Evolutionary conservation across 2,329 filamentous ascomycete species (phyloP).

Genomic region (Hymenoscyphus repandus): DNA sequence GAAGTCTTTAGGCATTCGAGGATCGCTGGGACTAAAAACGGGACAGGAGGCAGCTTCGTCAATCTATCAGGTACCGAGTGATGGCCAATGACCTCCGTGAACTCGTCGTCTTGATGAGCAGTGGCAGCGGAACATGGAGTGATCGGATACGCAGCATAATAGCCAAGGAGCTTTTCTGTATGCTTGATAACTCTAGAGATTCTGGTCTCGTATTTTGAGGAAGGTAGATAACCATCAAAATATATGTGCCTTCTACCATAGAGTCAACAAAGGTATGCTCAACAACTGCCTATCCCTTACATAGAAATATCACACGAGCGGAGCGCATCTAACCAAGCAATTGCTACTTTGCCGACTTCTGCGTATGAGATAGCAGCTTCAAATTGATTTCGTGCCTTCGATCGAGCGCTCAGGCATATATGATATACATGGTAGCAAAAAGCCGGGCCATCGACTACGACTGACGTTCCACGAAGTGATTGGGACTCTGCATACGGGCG

Average conservation of each 20-base stretch:
- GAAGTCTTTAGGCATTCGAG: conserved; percentile 61
- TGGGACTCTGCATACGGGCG: conserved; percentile 44
- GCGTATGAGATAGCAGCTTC: conserved; percentile 55
- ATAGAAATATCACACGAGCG: conserved; percentile 50
- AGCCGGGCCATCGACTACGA: conserved; percentile 72
- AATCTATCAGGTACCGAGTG: conserved; percentile 13
- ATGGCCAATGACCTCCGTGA: conserved; percentile 20
- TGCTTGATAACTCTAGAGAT: conserved; percentile 20
- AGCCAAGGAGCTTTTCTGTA: conserved; percentile 24
- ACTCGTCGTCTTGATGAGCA: conserved; percentile 5
- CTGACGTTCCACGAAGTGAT: conserved; percentile 36
- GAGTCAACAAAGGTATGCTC: conserved; percentile 15
- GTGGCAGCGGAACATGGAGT: conserved; percentile 13
- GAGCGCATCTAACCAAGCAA: conserved; percentile 60
- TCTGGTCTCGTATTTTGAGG: conserved; percentile 26
- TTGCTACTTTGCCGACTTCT: conserved; percentile 53
- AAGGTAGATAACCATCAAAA: conserved; percentile 80
- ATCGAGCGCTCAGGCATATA: conserved; percentile 42
- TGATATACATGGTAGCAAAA: conserved; percentile 70
- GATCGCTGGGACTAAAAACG: conserved; percentile 73
- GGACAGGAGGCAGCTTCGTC: conserved; percentile 38
- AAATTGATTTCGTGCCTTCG: conserved; percentile 39
- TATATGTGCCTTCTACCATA: conserved; percentile 59
- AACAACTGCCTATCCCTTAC: conserved; percentile 38
- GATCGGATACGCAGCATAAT: conserved; percentile 18